Evolutionary conservation across 192 early-diverging fungal species (phyloP).

Genomic region (Linnemannia exigua): DNA sequence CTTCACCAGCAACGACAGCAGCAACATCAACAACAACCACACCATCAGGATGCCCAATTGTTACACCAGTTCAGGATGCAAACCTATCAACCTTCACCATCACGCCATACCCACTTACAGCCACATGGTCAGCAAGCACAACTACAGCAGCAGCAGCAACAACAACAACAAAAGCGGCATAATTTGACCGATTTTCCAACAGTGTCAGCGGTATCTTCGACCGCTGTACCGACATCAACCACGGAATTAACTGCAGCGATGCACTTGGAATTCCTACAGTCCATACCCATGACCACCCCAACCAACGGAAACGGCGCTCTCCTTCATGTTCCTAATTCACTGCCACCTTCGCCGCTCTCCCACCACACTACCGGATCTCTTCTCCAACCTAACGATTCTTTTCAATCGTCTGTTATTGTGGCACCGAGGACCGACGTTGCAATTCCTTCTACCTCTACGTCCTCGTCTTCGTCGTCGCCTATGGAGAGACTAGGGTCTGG

Average conservation of each 20-base stretch:
- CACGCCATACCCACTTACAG: not conserved
- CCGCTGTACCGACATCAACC: not conserved
- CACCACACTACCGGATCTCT: not conserved
- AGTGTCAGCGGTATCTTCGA: not conserved
- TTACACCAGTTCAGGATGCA: not conserved
- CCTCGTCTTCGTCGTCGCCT: not conserved
- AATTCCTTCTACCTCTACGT: not conserved
- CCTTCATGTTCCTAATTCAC: slow-evolving; percentile 1
- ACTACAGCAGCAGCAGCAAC: slow-evolving; percentile 5
- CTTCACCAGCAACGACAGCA: not conserved
- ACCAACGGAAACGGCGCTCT: not conserved
- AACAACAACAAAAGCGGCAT: not conserved
- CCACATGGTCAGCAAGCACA: slow-evolving; percentile 8
- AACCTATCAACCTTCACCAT: not conserved
- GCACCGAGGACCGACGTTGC: not conserved
- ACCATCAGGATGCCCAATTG: not conserved
- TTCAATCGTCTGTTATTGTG: not conserved
- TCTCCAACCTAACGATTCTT: not conserved
- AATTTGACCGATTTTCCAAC: not conserved
- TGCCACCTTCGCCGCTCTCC: not conserved
- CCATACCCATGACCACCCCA: slow-evolving; percentile 18
- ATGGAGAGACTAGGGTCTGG: not conserved
- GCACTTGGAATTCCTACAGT: slow-evolving; percentile 21
- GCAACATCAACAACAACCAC: not conserved
- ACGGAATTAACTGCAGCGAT: slow-evolving; percentile 11